Conservation (phyloP, 345 rosid species). For the Eucalyptus regnans region DNA sequence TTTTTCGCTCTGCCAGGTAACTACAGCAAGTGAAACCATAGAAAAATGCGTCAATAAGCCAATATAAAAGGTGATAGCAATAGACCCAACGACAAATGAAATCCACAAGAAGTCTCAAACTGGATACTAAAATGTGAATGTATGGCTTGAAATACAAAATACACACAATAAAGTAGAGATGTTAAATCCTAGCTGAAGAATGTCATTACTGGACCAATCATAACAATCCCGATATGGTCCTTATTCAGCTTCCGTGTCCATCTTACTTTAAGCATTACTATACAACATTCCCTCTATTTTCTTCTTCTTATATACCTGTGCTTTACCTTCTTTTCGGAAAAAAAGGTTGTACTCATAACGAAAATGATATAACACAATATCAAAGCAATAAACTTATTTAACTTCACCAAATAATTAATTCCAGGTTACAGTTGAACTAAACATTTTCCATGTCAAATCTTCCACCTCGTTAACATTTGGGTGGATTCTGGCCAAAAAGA, state of each 20-base stretch:
- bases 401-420: not conserved
- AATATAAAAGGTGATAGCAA: not conserved
- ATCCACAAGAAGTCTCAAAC: not conserved
- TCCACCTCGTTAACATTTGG: not conserved
- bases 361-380: not conserved
- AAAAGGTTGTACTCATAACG: not conserved
- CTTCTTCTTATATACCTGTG: not conserved
- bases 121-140: not conserved
- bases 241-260: not conserved
- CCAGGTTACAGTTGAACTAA: not conserved
- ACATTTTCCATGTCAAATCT: not conserved
- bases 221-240: not conserved
- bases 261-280: not conserved
- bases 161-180: not conserved
- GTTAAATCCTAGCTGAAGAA: not conserved
- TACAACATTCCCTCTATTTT: not conserved
- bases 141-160: not conserved
- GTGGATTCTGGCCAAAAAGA: not conserved
- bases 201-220: not conserved
- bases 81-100: not conserved
- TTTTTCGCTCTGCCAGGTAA: slow-evolving; percentile 76
- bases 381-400: not conserved
- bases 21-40: slow-evolving; percentile 27
- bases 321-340: not conserved
- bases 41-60: not conserved